These are phyloP conservation scores for Alloteropsis angusta DNA, from an alignment of 202 grass and related monocot genomes.

Conservation along the genomic window DNA sequence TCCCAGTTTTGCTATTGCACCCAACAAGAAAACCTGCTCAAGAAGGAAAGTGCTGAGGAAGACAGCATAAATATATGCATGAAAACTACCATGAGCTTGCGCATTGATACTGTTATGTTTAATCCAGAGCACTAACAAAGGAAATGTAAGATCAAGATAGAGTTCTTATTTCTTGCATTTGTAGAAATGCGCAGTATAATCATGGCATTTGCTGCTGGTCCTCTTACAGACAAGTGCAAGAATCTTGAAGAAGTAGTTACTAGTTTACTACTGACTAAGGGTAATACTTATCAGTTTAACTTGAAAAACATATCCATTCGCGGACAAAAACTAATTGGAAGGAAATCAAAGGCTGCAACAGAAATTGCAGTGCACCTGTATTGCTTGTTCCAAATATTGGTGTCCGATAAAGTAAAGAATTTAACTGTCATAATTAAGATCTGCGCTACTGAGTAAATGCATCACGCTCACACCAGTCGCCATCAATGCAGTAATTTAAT, in stretches of 20 bases:
- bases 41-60: constrained; percentile 12
- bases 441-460: background rate
- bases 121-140: constrained; percentile 11
- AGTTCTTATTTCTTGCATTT: constrained; percentile 1
- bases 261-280: background rate
- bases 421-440: background rate
- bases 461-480: background rate
- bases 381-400: background rate
- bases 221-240: background rate
- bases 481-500: background rate
- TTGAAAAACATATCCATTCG: background rate
- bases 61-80: background rate
- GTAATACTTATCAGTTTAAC: background rate
- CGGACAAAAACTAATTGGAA: background rate
- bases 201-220: background rate
- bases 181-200: background rate
- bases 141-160: background rate
- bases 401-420: background rate
- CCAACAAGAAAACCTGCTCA: constrained; percentile 85
- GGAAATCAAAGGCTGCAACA: background rate
- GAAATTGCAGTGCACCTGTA: background rate
- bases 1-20: constrained; percentile 87
- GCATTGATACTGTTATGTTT: background rate
- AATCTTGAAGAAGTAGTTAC: background rate
- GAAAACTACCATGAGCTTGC: constrained; percentile 4